Evolutionary conservation across 2,329 filamentous ascomycete species (phyloP), one percentile per base, ranked within the genome.

Genomic region (Penicillium paneum): DNA sequence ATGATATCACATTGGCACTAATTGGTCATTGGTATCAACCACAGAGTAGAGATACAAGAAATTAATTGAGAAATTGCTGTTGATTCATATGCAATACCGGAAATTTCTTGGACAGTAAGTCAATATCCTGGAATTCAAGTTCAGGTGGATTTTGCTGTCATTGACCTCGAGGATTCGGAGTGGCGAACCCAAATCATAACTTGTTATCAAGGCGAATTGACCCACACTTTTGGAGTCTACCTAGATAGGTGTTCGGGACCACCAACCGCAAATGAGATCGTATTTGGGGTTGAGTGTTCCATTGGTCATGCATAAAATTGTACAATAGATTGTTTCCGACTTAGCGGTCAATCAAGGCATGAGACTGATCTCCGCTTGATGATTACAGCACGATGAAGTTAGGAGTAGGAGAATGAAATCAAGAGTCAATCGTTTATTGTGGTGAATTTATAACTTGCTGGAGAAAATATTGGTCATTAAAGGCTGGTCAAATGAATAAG

Each of bases 1-100:
- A 63, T 63, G 61, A 63, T 62, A 56, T 63, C 61, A 63, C 49
- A 43, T 13, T 11, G 8, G 8, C 31, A 47, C 49, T 54, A 54
- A 57, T 55, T 52, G 41, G 47, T 10, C 31, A 19, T 8, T 31
- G 24, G 19, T 19, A 26, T 50, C 42, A n/a, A 11, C 5, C 13
- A 26, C 19, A 21, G 7, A 13, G 40, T 6, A 21, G 8, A 31
- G 8, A 11, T 32, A 21, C 11, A 17, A 10, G 1, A 24, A 24
- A 24, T 24, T 5, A 32, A 38, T 3, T 32, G 8, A 40, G 11
- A 38, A 26, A 15, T 38, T 17, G 19, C 3, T 28, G 8, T 24
- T 5, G 19, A 7, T 15, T 7, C 7, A 44, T 19, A n/a, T 7
- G 17, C 13, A 43, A n/a, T 11, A 24, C 19, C 10, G 0, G 8